A percentile compares a stretch with the other conserved stretches of the same genome.
phyloP scores from a whole-genome alignment of 2,329 filamentous ascomycete genomes.

The Colletotrichum theobromicola region DNA sequence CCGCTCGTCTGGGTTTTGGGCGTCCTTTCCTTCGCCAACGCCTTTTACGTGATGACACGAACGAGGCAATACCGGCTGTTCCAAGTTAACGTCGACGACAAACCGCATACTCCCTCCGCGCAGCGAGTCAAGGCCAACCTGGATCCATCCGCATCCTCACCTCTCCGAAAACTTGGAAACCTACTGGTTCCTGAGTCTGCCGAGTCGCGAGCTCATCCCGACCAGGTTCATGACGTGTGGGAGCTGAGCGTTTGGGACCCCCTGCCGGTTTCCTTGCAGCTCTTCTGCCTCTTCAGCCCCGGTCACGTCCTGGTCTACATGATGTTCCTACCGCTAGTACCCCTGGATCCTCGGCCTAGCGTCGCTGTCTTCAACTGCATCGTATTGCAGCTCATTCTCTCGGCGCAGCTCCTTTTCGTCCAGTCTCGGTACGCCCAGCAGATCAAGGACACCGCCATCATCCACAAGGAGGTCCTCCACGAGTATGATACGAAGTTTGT shows the following conservation, averaged over 20 bases:
- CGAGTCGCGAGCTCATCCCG: conserved; percentile 84
- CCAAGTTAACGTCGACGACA: conserved; percentile 79
- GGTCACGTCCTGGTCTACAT: conserved; percentile 91
- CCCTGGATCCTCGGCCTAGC: conserved; percentile 81
- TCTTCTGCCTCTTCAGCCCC: conserved; percentile 92
- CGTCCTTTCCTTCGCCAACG: conserved; percentile 73
- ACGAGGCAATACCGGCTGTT: conserved; percentile 91
- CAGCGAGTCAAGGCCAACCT: conserved; percentile 89
- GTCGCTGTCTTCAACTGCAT: conserved; percentile 85
- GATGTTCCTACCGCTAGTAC: conserved; percentile 80
- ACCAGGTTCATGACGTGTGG: conserved; percentile 88
- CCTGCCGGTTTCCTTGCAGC: conserved; percentile 77
- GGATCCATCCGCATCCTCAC: conserved; percentile 78
- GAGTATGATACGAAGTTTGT: conserved; percentile 98
- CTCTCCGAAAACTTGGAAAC: conserved; percentile 74
- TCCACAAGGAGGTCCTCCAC: conserved; percentile 90
- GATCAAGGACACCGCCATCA: conserved; percentile 80
- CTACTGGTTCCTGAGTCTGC: conserved; percentile 73
- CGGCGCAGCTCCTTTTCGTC: conserved; percentile 76
- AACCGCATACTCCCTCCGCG: conserved; percentile 82
- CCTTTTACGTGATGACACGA: conserved; percentile 80
- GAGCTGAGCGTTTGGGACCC: conserved; percentile 95
- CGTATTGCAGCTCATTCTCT: conserved; percentile 76
- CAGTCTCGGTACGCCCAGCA: conserved; percentile 81
- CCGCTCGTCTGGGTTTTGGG: conserved; percentile 75